A percentile compares a stretch with the other conserved stretches of the same genome.
phyloP scores from a whole-genome alignment of 1,284 basidiomycete genomes.

The Microbotryomycetes sp. region DNA sequence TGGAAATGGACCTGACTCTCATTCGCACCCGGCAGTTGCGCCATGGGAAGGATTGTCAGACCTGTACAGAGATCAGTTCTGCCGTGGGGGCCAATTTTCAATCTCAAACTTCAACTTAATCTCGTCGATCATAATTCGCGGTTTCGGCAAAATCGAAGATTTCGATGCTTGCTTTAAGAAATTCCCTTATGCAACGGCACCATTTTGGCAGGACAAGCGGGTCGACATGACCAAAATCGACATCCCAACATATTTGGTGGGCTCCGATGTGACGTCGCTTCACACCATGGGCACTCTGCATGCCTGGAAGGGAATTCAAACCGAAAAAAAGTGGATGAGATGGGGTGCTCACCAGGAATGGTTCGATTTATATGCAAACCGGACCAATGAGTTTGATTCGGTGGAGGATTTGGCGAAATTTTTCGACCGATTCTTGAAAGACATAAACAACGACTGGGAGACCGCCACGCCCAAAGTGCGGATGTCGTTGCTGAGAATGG shows the following conservation, averaged over 20 bases:
- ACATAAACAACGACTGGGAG: conserved; percentile 34
- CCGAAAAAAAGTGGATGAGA: conserved; percentile 31
- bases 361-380: neutral
- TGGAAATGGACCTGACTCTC: neutral
- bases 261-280: conserved; percentile 20
- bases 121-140: conserved; percentile 22
- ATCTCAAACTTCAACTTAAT: conserved; percentile 24
- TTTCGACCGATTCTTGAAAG: conserved; percentile 35
- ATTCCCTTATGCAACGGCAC: conserved; percentile 18
- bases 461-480: conserved; percentile 27
- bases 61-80: conserved; percentile 20
- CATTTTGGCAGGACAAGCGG: conserved; percentile 32
- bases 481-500: conserved; percentile 24
- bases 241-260: conserved; percentile 29
- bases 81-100: conserved; percentile 17
- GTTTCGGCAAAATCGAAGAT: conserved; percentile 7
- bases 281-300: conserved; percentile 24
- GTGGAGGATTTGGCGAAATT: conserved; percentile 30
- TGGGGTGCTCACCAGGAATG: neutral
- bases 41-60: conserved; percentile 33
- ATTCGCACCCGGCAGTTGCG: conserved; percentile 10
- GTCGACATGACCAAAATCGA: conserved; percentile 33
- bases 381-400: neutral
- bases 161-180: neutral
- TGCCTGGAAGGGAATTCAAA: conserved; percentile 23